These are phyloP conservation scores for Alternaria consortialis DNA, from an alignment of 2,329 filamentous ascomycete species.

Conservation along the genomic window DNA sequence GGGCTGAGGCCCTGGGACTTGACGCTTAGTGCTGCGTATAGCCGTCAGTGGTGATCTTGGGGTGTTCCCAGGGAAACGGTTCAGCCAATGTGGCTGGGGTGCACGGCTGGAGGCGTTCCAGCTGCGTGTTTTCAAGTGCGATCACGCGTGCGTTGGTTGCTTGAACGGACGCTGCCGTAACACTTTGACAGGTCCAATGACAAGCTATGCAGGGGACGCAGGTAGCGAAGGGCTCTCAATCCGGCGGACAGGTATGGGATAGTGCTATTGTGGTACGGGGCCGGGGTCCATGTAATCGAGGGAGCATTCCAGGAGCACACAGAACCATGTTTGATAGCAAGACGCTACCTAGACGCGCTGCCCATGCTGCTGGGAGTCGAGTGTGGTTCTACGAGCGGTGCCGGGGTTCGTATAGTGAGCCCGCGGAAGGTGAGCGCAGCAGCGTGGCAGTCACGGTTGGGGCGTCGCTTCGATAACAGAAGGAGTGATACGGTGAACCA, in stretches of 20 bases:
- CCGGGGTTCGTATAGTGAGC: constrained; percentile 11
- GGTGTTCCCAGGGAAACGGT: constrained; percentile 45
- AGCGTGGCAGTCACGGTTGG: constrained; percentile 20
- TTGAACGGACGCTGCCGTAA: constrained; percentile 48
- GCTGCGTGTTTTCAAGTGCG: constrained; percentile 52
- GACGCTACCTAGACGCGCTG: constrained; percentile 43
- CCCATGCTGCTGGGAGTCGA: constrained; percentile 45
- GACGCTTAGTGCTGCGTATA: constrained; percentile 53
- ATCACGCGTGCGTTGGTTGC: constrained; percentile 54
- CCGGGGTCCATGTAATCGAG: constrained; percentile 50
- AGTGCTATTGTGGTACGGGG: constrained; percentile 49
- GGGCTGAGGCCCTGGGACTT: constrained; percentile 45
- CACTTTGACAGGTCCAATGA: constrained; percentile 44
- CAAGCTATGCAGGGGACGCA: constrained; percentile 27
- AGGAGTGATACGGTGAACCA: constrained; percentile 34
- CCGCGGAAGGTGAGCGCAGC: constrained; percentile 13
- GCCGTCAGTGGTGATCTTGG: constrained; percentile 50
- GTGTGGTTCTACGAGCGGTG: constrained; percentile 16
- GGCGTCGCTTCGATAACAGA: constrained; percentile 24
- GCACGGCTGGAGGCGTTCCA: constrained; percentile 49
- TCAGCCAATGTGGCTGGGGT: constrained; percentile 48
- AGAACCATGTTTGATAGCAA: constrained; percentile 44
- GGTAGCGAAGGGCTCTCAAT: constrained; percentile 37
- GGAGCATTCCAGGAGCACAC: constrained; percentile 45
- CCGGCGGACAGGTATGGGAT: constrained; percentile 53